Evolutionary conservation across 805 yeast genomes (phyloP).

Genomic region (Saturnispora halmiae): DNA sequence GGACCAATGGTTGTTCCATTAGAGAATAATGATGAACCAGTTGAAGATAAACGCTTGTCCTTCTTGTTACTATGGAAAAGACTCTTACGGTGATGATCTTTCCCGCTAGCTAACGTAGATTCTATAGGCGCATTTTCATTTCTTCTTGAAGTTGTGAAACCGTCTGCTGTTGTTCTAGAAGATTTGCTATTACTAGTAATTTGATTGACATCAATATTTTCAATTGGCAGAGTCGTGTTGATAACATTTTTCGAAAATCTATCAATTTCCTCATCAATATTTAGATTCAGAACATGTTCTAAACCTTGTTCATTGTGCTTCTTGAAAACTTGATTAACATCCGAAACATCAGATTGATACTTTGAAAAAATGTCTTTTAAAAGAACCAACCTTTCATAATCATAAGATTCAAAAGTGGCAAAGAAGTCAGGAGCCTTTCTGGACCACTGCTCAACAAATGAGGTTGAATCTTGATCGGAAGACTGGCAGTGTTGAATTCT

Average conservation of each 20-base stretch:
- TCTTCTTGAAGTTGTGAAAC: constrained; percentile 11
- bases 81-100: constrained; percentile 9
- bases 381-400: constrained; percentile 49
- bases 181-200: constrained; percentile 6
- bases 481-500: constrained; percentile 17
- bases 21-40: constrained; percentile 10
- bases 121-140: not conserved
- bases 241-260: constrained; percentile 40
- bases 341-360: constrained; percentile 53
- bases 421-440: constrained; percentile 69
- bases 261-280: constrained; percentile 50
- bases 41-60: constrained; percentile 13
- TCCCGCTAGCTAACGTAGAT: constrained; percentile 1
- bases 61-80: constrained; percentile 12
- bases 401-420: constrained; percentile 66
- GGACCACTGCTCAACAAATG: constrained; percentile 59
- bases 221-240: constrained; percentile 23
- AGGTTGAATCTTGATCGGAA: constrained; percentile 26
- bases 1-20: constrained; percentile 10
- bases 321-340: constrained; percentile 37
- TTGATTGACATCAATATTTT: constrained; percentile 15
- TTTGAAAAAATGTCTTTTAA: constrained; percentile 59
- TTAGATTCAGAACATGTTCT: constrained; percentile 55
- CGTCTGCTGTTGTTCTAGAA: constrained; percentile 13
- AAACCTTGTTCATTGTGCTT: constrained; percentile 53